Evolutionary conservation across 164 flowering plant genomes (phyloP).

Genomic region (Taxillus chinensis): DNA sequence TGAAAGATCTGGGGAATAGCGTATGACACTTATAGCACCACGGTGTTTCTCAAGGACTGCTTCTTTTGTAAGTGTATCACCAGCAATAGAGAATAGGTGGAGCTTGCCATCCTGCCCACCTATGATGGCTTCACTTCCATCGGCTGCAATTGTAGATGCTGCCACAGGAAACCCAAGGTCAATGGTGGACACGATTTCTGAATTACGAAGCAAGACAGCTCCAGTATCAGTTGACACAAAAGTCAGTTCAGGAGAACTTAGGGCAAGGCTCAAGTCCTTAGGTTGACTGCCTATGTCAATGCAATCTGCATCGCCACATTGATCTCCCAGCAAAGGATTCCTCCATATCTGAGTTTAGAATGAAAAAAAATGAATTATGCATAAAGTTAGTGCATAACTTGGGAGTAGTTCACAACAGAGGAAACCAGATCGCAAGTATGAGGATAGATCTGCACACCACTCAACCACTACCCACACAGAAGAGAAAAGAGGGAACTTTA

Average conservation of each 20-base stretch:
- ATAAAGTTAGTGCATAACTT: no score
- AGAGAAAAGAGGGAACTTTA: no score
- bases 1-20: conserved; percentile 82
- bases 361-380: not conserved
- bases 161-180: conserved; percentile 70
- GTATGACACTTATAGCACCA: conserved; percentile 78
- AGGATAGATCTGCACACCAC: no score
- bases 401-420: no score
- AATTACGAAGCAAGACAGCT: conserved; percentile 62
- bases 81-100: conserved; percentile 60
- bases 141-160: conserved; percentile 72
- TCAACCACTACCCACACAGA: no score
- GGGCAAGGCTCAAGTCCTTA: conserved; percentile 67
- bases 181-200: conserved; percentile 54
- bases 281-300: conserved; percentile 84
- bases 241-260: conserved; percentile 50
- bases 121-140: conserved; percentile 85
- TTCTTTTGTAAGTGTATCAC: conserved; percentile 70
- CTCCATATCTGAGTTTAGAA: conserved; percentile 50
- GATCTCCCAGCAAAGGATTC: conserved; percentile 50
- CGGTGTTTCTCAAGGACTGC: conserved; percentile 87
- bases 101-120: conserved; percentile 95
- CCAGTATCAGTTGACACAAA: conserved; percentile 74
- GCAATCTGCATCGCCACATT: conserved; percentile 60
- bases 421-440: no score